These are phyloP conservation scores for Rhododendron mucronatum DNA, from an alignment of 148 eudicot genomes.

Conservation along the genomic window DNA sequence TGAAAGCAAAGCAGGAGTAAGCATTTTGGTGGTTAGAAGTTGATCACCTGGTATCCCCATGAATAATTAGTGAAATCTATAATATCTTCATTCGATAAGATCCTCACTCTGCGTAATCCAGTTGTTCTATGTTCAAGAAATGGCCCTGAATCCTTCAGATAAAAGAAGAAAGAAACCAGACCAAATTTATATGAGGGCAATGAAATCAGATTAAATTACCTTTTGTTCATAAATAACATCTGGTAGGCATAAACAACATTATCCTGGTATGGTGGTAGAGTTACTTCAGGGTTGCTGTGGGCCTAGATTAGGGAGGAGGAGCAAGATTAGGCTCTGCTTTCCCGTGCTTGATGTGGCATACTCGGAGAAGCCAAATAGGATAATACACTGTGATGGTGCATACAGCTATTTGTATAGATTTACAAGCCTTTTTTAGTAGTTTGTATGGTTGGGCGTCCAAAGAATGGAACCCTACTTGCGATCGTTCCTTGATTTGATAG, in stretches of 20 bases:
- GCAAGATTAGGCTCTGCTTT: background rate
- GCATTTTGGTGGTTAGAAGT: constrained; percentile 1
- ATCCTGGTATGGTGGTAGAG: background rate
- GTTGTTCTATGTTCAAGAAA: constrained; percentile 34
- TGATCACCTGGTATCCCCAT: constrained; percentile 58
- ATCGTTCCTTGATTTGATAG: background rate
- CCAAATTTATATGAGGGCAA: background rate
- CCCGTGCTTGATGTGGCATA: background rate
- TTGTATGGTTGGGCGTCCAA: background rate
- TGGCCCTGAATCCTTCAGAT: constrained; percentile 49
- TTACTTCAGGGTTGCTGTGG: background rate
- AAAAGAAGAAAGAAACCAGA: background rate
- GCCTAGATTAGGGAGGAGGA: background rate
- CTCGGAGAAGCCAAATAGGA: background rate
- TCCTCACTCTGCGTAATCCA: constrained; percentile 33
- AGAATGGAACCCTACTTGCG: background rate
- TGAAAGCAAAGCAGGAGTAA: background rate
- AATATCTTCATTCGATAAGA: constrained; percentile 20
- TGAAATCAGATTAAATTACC: background rate
- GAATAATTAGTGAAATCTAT: constrained; percentile 26
- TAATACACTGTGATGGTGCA: background rate
- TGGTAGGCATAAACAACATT: background rate
- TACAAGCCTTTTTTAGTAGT: background rate
- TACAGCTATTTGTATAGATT: background rate
- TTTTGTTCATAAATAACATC: background rate